Evolutionary conservation across 2,329 filamentous ascomycete species (phyloP), one percentile per base, ranked within the genome.

Genomic region (Fusarium albosuccineum): DNA sequence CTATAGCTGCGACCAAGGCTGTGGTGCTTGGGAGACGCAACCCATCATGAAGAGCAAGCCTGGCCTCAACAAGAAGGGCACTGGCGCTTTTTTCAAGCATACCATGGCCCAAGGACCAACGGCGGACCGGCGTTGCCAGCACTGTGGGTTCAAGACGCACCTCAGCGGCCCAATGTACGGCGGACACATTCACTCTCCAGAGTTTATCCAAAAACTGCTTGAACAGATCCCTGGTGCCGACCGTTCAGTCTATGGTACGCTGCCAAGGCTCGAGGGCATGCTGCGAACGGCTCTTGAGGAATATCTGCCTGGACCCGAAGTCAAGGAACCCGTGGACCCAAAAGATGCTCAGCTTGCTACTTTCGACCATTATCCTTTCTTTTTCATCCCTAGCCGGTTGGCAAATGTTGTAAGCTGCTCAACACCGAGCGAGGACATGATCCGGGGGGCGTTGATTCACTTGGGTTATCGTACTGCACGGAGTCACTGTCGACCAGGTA

Each of bases 81-180:
- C 82, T 7, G 87, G 87, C 1, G 83, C 85, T 3, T 92, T 90
- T 71, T 95, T 92, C 81, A 97, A 97, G 76, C 91, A 97, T 75
- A 84, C 86, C 1, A 89, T 94, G 66, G 87, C 91, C 1, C 85
- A 91, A 73, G 94, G 86, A 1, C 93, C 94, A 1, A 86, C 87
- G 1, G 82, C 87, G 5, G 86, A 89, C 59, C 83, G 86, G 14
- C 80, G 84, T 39, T 99, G 96, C 78, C 85, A 89, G 62, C 93
- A 98, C 77, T 99, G 96, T 76, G 92, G 91, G 9, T 89, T 87
- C 74, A 95, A 91, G 76, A 97, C 91, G 80, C 96, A 98, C 78
- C 78, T 98, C 13, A 91, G 89, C 5, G 96, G 96, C 2, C 96
- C 96, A 1, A 98, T 99, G 95, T 99, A 94, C 82, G 94, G 88